These are phyloP conservation scores for Naematelia encephala DNA, from an alignment of 768 basidiomycete genomes.

Conservation along the genomic window DNA sequence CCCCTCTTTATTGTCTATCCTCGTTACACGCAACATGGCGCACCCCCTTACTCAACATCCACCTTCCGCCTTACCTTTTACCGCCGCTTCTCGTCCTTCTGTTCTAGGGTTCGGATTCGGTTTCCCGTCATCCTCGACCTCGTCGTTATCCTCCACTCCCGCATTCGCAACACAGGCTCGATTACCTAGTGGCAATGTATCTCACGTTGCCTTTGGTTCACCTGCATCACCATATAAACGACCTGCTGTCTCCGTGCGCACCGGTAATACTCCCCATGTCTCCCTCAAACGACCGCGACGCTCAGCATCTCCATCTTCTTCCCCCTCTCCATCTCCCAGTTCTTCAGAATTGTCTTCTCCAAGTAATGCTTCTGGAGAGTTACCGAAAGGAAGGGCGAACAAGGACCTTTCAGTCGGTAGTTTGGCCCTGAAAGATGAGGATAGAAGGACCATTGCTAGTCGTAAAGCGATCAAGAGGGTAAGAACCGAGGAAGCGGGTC, in stretches of 20 bases:
- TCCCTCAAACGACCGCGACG: slow-evolving; percentile 27
- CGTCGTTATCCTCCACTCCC: background rate
- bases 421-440: slow-evolving; percentile 21
- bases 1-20: background rate
- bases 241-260: slow-evolving; percentile 8
- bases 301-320: slow-evolving; percentile 27
- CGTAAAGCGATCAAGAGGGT: slow-evolving; percentile 11
- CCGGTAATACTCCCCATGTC: background rate
- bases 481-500: background rate
- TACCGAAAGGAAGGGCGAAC: slow-evolving; percentile 7
- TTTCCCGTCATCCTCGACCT: slow-evolving; percentile 13
- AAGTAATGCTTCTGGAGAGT: background rate
- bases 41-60: slow-evolving; percentile 43
- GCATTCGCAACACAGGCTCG: background rate
- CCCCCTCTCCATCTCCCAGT: slow-evolving; percentile 25
- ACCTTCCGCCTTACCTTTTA: slow-evolving; percentile 35
- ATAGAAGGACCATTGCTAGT: background rate
- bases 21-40: slow-evolving; percentile 23
- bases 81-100: slow-evolving; percentile 34
- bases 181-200: background rate
- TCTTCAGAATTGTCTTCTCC: slow-evolving; percentile 14
- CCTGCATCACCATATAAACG: slow-evolving; percentile 4
- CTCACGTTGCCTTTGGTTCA: background rate
- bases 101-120: slow-evolving; percentile 40
- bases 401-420: slow-evolving; percentile 28